These are phyloP conservation scores for Arxiozyma telluris DNA, from an alignment of 1,139 yeast genomes.

Conservation along the genomic window DNA sequence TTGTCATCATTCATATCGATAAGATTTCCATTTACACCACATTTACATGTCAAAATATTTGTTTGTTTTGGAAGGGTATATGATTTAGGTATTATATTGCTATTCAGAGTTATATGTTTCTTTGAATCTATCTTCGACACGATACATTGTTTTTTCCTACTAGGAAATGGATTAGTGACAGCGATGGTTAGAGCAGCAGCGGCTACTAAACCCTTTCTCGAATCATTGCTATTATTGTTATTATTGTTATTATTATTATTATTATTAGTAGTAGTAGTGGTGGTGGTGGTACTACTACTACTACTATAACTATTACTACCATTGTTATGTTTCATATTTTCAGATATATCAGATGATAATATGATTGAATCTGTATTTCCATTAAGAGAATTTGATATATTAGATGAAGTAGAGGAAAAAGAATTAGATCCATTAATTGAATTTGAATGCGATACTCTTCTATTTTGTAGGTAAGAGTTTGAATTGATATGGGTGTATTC, in stretches of 20 bases:
- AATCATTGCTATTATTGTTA: slow-evolving; percentile 1
- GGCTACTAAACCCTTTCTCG: slow-evolving; percentile 24
- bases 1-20: slow-evolving; percentile 43
- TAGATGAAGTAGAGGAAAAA: background rate
- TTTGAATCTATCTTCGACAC: background rate
- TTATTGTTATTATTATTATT: background rate
- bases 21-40: slow-evolving; percentile 37
- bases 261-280: no score
- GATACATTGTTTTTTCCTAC: slow-evolving; percentile 8
- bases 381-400: background rate
- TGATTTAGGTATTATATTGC: slow-evolving; percentile 21
- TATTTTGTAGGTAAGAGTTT: background rate
- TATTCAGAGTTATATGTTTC: background rate
- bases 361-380: background rate
- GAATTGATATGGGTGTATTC: background rate
- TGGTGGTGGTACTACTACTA: background rate
- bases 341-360: background rate
- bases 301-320: background rate
- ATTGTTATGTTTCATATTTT: background rate
- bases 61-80: slow-evolving; percentile 67
- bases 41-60: slow-evolving; percentile 80
- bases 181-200: slow-evolving; percentile 30
- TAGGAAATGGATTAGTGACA: slow-evolving; percentile 27
- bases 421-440: background rate
- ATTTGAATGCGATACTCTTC: background rate